Evolutionary conservation across 306 rosid genomes (phyloP).

Genomic region (Quercus variabilis): DNA sequence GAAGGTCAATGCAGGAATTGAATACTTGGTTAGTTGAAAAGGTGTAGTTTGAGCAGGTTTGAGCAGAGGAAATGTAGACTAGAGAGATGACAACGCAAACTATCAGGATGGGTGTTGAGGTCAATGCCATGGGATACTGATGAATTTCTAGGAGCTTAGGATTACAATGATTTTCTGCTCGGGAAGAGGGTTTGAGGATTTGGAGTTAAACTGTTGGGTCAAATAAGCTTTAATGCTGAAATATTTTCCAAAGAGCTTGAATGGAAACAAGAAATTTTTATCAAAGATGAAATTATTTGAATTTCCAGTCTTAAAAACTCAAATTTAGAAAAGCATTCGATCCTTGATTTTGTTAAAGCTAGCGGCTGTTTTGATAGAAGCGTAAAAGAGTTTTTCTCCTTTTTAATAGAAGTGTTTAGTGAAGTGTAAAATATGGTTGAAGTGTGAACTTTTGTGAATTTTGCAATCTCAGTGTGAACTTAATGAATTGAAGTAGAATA

Average conservation of each 20-base stretch:
- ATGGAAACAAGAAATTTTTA: not conserved
- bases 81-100: not conserved
- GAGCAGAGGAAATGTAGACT: not conserved
- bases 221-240: not conserved
- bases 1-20: conserved; percentile 20
- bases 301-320: not conserved
- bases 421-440: too few relatives aligned
- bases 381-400: not conserved
- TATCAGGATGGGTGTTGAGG: not conserved
- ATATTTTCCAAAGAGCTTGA: not conserved
- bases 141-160: not conserved
- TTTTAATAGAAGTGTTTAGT: not conserved
- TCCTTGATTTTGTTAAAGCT: not conserved
- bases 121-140: not conserved
- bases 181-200: not conserved
- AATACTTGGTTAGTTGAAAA: not conserved
- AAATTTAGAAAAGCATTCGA: not conserved
- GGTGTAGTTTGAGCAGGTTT: conserved; percentile 12
- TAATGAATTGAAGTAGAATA: too few relatives aligned
- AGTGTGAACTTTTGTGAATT: not conserved
- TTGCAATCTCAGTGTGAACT: not conserved
- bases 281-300: not conserved
- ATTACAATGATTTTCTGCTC: not conserved
- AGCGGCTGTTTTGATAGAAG: too few relatives aligned
- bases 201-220: not conserved